Conservation (phyloP, 2,329 filamentous ascomycete species). For the Hirsutella thompsonii region DNA sequence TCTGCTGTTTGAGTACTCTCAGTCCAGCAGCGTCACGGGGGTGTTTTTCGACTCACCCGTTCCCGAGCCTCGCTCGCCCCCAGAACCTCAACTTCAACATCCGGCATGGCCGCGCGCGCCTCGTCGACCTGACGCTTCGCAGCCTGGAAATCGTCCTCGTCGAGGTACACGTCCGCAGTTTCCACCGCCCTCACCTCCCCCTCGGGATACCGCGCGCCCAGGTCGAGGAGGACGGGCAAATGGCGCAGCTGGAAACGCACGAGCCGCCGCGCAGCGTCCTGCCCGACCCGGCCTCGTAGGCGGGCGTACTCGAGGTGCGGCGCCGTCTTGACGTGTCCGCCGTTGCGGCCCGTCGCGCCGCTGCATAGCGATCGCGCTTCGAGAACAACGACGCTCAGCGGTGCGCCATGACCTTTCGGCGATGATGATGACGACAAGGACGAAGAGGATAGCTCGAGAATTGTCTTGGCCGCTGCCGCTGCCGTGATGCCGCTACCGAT, state of each 20-base stretch:
- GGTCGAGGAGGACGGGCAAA: slow-evolving; percentile 22
- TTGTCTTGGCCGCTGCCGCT: slow-evolving; percentile 15
- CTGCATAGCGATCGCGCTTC: slow-evolving; percentile 36
- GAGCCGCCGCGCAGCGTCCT: slow-evolving; percentile 24
- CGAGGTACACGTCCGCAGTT: slow-evolving; percentile 32
- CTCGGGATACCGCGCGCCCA: slow-evolving; percentile 21
- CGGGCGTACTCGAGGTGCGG: slow-evolving; percentile 27
- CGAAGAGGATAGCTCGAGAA: slow-evolving; percentile 16
- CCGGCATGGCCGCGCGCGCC: slow-evolving; percentile 24
- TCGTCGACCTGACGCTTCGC: slow-evolving; percentile 18
- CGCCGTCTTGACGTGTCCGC: slow-evolving; percentile 34
- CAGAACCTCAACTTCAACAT: slow-evolving; percentile 22
- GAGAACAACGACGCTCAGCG: slow-evolving; percentile 26
- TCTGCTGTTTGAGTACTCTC: too few relatives aligned
- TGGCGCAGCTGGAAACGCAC: slow-evolving; percentile 31
- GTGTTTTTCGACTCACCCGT: slow-evolving; percentile 10
- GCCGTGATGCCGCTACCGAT: slow-evolving; percentile 44
- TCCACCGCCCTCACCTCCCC: slow-evolving; percentile 31
- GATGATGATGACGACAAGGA: too few relatives aligned
- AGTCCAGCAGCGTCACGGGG: too few relatives aligned
- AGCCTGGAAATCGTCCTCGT: slow-evolving; percentile 19
- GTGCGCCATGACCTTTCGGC: slow-evolving; percentile 3
- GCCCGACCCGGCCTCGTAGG: slow-evolving; percentile 17
- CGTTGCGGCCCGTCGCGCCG: slow-evolving; percentile 41
- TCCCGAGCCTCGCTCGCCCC: slow-evolving; percentile 18